phyloP scores from a whole-genome alignment of 1,284 basidiomycete genomes.

The Irpex sp. region DNA sequence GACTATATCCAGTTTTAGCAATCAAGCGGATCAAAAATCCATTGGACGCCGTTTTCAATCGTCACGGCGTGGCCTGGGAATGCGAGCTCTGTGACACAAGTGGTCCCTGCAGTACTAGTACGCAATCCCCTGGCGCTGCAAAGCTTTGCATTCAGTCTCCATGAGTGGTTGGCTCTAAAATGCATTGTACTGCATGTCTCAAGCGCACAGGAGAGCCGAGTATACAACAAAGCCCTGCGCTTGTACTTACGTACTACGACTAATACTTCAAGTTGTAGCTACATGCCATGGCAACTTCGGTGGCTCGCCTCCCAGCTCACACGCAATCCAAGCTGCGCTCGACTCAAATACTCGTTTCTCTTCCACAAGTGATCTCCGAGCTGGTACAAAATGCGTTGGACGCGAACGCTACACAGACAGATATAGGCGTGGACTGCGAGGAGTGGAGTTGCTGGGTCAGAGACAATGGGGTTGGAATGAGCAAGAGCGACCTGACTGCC shows the following conservation, averaged over 20 bases:
- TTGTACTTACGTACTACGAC: not conserved
- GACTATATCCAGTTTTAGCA: no score
- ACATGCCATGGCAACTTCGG: not conserved
- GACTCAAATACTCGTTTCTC: slow-evolving; percentile 76
- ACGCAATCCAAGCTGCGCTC: slow-evolving; percentile 74
- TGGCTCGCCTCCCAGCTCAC: slow-evolving; percentile 38
- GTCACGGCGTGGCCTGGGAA: no score
- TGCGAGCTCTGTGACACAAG: no score
- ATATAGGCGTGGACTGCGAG: slow-evolving; percentile 62
- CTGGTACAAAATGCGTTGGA: slow-evolving; percentile 84
- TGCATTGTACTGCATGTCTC: no score
- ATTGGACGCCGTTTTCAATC: no score
- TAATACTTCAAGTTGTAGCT: not conserved
- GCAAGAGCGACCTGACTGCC: slow-evolving; percentile 48
- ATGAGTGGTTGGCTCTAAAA: no score
- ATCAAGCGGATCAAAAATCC: no score
- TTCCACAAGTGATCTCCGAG: slow-evolving; percentile 77
- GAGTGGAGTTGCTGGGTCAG: slow-evolving; percentile 79
- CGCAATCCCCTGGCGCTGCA: no score
- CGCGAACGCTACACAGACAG: slow-evolving; percentile 56
- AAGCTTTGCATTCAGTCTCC: no score
- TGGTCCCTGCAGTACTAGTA: no score
- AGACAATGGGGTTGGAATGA: slow-evolving; percentile 81
- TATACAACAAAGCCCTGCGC: not conserved
- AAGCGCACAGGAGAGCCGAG: no score